A percentile compares a stretch with the other conserved stretches of the same genome.
phyloP scores from a whole-genome alignment of 179 eudicot genomes.

The Beta macrorhiza region DNA sequence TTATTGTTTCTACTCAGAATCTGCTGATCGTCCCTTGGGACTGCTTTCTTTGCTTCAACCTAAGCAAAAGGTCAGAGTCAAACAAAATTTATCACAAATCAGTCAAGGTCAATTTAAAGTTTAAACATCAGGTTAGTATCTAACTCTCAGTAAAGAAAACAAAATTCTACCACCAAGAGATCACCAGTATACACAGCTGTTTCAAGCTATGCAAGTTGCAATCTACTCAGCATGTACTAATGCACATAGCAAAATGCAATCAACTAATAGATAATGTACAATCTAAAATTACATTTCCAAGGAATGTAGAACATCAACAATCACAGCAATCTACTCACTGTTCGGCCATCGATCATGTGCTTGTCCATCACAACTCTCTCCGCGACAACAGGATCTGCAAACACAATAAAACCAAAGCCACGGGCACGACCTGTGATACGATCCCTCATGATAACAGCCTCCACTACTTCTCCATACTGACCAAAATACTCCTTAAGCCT shows the following conservation, averaged over 20 bases:
- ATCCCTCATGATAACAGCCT: slow-evolving; percentile 75
- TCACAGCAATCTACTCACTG: slow-evolving; percentile 47
- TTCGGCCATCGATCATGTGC: slow-evolving; percentile 72
- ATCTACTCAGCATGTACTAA: neutral
- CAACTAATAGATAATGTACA: slow-evolving; percentile 15
- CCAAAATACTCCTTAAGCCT: slow-evolving; percentile 64
- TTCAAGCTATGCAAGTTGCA: neutral
- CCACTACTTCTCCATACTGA: slow-evolving; percentile 62
- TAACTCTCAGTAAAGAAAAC: neutral
- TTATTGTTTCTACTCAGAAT: slow-evolving; percentile 42
- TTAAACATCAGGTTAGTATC: neutral
- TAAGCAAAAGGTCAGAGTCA: slow-evolving; percentile 27
- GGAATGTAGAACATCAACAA: slow-evolving; percentile 22
- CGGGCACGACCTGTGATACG: slow-evolving; percentile 72
- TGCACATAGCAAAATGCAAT: neutral
- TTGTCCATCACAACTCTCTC: slow-evolving; percentile 67
- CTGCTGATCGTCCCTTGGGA: slow-evolving; percentile 73
- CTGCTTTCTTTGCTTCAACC: slow-evolving; percentile 90
- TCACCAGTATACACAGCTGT: neutral
- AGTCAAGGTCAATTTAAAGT: neutral
- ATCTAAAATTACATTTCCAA: slow-evolving; percentile 17
- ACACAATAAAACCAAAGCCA: slow-evolving; percentile 73
- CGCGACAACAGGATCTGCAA: slow-evolving; percentile 57
- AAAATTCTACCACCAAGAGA: slow-evolving; percentile 7
- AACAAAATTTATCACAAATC: slow-evolving; percentile 10